Evolutionary conservation across 164 flowering plant genomes (phyloP), one percentile per base, ranked within the genome.

Genomic region (Liriodendron chinense): DNA sequence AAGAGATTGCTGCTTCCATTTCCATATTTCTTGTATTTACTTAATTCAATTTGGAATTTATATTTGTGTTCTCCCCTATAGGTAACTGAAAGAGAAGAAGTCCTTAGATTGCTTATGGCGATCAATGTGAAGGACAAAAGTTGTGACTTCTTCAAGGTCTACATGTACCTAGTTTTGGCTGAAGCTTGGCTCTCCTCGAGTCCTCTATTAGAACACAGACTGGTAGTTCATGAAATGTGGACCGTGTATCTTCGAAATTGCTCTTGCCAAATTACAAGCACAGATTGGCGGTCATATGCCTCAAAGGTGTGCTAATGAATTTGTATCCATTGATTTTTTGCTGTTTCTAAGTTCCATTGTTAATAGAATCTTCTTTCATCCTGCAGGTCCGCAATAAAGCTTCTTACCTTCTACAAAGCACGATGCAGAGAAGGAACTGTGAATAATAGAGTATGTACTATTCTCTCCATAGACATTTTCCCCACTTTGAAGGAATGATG

Each of bases 351-450:
- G 70, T 74, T 76, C 25, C 21, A 49, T 62, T 49, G 2, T 57
- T 8, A 62, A 7, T 43, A 22, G 28, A 53, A 65, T 57, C 26
- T 65, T 26, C 43, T 24, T 43, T 62, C 72, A 24, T 24, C 18
- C 65, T 80, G 78, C 90, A 94, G 98, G 89, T 94, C 18, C 97
- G 98, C 1, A 86, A 87, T 64, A 91, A 84, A 78, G 98, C 98
- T 77, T 87, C 95, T 1, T 94, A 83, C 85, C 88, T 92, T 78
- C 83, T 91, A 21, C 94, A 92, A 80, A 85, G 85, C 76, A 78
- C 78, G 13, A 24, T 26, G 67, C 79, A 69, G 67, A 69, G 68
- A 68, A 83, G 80, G 49, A 68, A 80, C 56, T 70, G 24, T 56
- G 81, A 65, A 34, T 67, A 47, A 23, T 16, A 12, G 18, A 0